Evolutionary conservation across 2,329 filamentous ascomycete genomes (phyloP).

Genomic region (Calonectria hongkongensis): DNA sequence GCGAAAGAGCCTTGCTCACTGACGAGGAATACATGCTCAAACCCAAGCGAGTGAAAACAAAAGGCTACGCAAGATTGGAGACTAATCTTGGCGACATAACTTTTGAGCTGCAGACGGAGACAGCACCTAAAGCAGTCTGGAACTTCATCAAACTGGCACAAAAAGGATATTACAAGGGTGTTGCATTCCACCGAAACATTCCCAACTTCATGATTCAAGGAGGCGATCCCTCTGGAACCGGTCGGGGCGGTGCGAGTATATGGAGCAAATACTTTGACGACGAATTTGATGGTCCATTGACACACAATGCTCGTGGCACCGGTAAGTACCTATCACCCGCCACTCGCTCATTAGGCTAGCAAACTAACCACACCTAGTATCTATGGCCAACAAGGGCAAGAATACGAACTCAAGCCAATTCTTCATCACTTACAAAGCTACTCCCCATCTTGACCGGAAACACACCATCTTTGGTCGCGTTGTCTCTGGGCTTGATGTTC

Average conservation of each 20-base stretch:
- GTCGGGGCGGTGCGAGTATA: conserved; percentile 90
- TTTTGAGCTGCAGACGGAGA: conserved; percentile 92
- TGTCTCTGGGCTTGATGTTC: conserved; percentile 82
- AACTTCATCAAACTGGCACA: conserved; percentile 94
- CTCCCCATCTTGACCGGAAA: conserved; percentile 92
- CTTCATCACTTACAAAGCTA: conserved; percentile 92
- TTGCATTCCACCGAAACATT: conserved; percentile 95
- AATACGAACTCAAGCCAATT: conserved; percentile 97
- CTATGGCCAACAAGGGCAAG: conserved; percentile 99
- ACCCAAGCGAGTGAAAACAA: conserved; percentile 89
- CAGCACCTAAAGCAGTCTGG: conserved; percentile 95
- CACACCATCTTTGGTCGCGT: conserved; percentile 97
- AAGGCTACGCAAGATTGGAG: conserved; percentile 92
- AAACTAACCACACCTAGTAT: conserved; percentile 61
- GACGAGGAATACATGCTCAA: conserved; percentile 98
- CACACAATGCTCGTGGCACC: conserved; percentile 87
- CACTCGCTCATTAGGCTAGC: not conserved
- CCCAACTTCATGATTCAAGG: conserved; percentile 98
- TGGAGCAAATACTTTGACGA: conserved; percentile 97
- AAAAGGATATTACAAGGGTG: conserved; percentile 90
- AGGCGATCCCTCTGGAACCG: conserved; percentile 94
- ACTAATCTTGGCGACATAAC: conserved; percentile 91
- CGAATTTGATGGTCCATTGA: conserved; percentile 91
- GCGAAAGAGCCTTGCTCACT: conserved; percentile 88
- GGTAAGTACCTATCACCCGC: conserved; percentile 62